Evolutionary conservation across 768 basidiomycete genomes (phyloP), one percentile per base, ranked within the genome.

Genomic region (Inosperma sp.): DNA sequence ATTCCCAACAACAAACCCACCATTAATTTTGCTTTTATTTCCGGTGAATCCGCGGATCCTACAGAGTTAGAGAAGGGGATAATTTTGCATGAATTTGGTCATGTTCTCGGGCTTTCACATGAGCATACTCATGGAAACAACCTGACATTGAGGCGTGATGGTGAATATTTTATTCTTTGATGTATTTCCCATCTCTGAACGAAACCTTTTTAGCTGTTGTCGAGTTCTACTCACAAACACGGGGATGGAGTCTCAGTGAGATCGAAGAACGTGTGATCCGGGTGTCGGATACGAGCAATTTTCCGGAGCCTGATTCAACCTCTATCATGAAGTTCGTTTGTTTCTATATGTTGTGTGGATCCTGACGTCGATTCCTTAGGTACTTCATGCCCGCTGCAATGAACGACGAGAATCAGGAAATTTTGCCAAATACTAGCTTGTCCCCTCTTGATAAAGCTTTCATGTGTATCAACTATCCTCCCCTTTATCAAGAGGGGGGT

Each of bases 321-420:
- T 59, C 56, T 1, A 51, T 62, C 27, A 60, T 60, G 55, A 59
- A 57, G 62, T 61, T 8, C 17, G 60, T 44, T 6, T 21, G 23
- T n/a, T 8, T 27, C 25, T 25, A 16, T 27, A 7, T 43, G 14
- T 16, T 13, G 5, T 29, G 23, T 14, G 6, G 19, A 21, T 14
- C 16, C 22, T 3, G 19, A 6, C 37, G 41, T 27, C 33, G 4
- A 26, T 16, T 26, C 21, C 36, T 6, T 22, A 58, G 56, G 54
- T 58, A 45, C 37, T 56, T 46, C 23, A 55, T 55, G 54, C 57
- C 57, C 2, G 31, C 33, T 4, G 26, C 34, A 7, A 52, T 56
- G 40, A 58, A 55, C 42, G 17, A 31, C n/a, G 41, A 58, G 23
- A 35, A 48, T 30, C 48, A 55, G 30, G 50, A 44, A 16, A 31